Evolutionary conservation across 768 basidiomycete species (phyloP).

Genomic region (Antrodiella citrinella): DNA sequence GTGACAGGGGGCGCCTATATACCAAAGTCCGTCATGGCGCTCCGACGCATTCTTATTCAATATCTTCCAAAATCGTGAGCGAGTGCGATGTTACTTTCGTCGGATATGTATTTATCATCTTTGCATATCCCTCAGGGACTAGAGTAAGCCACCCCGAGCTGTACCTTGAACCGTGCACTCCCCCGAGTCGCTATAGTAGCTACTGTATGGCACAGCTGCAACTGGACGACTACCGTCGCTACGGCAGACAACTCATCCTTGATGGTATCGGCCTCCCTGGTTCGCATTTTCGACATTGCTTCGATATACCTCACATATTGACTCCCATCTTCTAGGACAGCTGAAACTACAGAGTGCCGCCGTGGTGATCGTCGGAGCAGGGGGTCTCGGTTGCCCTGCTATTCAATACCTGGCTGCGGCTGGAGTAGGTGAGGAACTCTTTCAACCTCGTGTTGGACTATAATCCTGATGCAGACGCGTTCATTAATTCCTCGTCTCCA

Average conservation of each 20-base stretch:
- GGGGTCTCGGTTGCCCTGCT: slow-evolving; percentile 93
- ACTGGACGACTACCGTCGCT: slow-evolving; percentile 73
- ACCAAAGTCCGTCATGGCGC: no score
- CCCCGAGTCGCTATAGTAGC: no score
- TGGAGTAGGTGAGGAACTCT: slow-evolving; percentile 72
- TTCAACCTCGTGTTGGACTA: no score
- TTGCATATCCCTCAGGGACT: no score
- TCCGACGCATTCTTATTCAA: no score
- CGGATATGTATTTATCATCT: no score
- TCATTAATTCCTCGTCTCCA: slow-evolving; percentile 21
- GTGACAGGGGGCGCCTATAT: no score
- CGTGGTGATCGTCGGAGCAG: slow-evolving; percentile 87
- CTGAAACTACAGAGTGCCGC: slow-evolving; percentile 68
- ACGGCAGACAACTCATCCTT: slow-evolving; percentile 96
- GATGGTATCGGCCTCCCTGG: slow-evolving; percentile 83
- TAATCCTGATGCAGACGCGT: neutral
- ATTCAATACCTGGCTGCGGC: slow-evolving; percentile 90
- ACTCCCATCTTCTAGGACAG: slow-evolving; percentile 49
- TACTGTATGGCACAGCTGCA: slow-evolving; percentile 9
- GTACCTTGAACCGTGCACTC: no score
- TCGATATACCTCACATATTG: neutral
- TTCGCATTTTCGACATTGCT: slow-evolving; percentile 18
- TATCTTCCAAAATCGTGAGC: no score
- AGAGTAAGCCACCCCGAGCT: no score
- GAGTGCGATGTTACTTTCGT: no score